Conservation (phyloP, 2,329 filamentous ascomycete species). For the Geosmithia flava region DNA sequence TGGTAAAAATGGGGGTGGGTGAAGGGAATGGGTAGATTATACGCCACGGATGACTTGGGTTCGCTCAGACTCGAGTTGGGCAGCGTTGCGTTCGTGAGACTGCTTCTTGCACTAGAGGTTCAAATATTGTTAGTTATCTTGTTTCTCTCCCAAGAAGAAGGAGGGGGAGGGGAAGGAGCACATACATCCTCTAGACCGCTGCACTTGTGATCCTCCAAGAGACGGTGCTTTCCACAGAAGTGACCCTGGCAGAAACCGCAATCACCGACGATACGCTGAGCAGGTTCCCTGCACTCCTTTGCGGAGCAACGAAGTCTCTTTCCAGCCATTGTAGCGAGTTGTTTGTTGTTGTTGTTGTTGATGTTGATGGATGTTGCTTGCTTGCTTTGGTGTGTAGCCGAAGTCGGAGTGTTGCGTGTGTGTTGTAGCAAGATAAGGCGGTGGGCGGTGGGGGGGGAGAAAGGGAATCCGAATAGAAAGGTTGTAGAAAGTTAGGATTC, state of each 20-base stretch:
- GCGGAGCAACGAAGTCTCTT: slow-evolving; percentile 78
- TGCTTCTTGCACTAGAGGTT: slow-evolving; percentile 75
- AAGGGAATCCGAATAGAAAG: background rate
- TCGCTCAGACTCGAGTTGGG: slow-evolving; percentile 82
- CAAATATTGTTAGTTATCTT: slow-evolving; percentile 4
- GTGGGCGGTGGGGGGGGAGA: background rate
- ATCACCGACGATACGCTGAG: slow-evolving; percentile 90
- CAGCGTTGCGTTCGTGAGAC: slow-evolving; percentile 85
- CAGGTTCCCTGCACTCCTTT: slow-evolving; percentile 77
- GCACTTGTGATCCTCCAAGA: slow-evolving; percentile 92
- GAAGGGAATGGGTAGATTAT: slow-evolving; percentile 23
- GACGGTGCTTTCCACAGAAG: slow-evolving; percentile 88
- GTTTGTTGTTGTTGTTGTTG: slow-evolving; percentile 1
- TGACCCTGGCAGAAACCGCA: slow-evolving; percentile 90
- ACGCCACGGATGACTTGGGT: slow-evolving; percentile 91
- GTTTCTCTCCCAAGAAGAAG: background rate
- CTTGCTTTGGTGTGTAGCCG: background rate
- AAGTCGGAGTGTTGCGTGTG: background rate
- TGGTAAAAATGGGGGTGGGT: background rate
- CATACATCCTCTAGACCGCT: slow-evolving; percentile 77
- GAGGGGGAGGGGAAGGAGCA: slow-evolving; percentile 9
- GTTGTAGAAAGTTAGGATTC: too few relatives aligned
- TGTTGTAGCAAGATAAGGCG: background rate
- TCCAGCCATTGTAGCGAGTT: slow-evolving; percentile 42
- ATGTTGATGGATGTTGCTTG: background rate